Conservation (phyloP, 331 rosid species). For the Saraca asoca region DNA sequence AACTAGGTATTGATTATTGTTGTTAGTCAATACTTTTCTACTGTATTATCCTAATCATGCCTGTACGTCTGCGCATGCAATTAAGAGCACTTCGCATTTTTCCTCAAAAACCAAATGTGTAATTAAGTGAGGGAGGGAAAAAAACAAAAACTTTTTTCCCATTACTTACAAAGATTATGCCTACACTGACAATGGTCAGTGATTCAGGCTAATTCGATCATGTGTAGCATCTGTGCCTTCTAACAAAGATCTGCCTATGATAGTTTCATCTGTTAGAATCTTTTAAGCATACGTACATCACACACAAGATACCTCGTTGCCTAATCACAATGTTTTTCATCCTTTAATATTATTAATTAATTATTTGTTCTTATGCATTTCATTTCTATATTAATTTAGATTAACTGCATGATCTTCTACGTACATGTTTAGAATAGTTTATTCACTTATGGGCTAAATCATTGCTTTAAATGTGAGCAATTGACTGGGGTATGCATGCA, state of each 20-base stretch:
- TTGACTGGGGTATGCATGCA: too few relatives aligned
- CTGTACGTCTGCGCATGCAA: constrained; percentile 21
- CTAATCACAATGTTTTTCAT: constrained; percentile 28
- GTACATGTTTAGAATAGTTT: neutral
- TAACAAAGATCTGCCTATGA: constrained; percentile 30
- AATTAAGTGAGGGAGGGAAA: neutral
- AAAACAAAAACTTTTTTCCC: neutral
- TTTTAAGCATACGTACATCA: constrained; percentile 17
- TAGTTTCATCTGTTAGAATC: constrained; percentile 18
- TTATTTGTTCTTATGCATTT: neutral
- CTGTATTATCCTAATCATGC: neutral
- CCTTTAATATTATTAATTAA: neutral
- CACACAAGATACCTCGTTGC: constrained; percentile 24
- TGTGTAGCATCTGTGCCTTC: constrained; percentile 19
- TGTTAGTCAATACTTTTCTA: constrained; percentile 17
- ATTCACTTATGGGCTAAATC: neutral
- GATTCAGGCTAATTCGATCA: constrained; percentile 5
- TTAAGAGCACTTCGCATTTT: neutral
- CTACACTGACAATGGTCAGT: constrained; percentile 14
- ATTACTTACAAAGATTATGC: neutral
- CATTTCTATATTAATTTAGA: neutral
- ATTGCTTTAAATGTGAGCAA: constrained; percentile 5
- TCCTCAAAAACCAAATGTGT: neutral
- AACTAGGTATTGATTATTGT: constrained; percentile 6
- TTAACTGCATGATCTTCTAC: too few relatives aligned